Evolutionary conservation across 306 rosid genomes (phyloP), one percentile per base, ranked within the genome.

Genomic region (Gastrolobium bilobum): DNA sequence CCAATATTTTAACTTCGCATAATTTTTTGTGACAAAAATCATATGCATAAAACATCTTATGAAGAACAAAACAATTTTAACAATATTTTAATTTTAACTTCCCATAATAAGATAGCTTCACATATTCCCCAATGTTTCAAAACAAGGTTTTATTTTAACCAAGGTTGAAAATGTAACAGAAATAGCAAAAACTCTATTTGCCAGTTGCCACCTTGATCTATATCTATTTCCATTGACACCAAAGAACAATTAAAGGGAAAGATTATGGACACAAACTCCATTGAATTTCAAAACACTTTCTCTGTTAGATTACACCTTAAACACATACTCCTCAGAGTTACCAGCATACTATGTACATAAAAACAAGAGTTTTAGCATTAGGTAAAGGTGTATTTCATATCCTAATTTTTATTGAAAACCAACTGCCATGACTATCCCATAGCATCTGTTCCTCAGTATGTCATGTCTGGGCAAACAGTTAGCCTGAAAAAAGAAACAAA

Each of bases 381-480:
- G 71, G 74, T 65, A 58, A 61, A 67, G 54, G 51, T 73, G 29
- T 71, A 79, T 80, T 50, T 68, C 34, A 42, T 51, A 84, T 71
- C 38, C 84, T 63, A 66, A 39, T 6, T 10, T 34, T 76, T 80
- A 52, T 84, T 78, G 33, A 68, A 79, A 60, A 78, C 37, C 64
- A 71, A 73, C 42, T 35, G 34, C 67, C 77, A 73, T 40, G 66
- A 68, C 71, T 56, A 38, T 59, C 11, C 68, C 84, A 63, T 76
- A 77, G 87, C 90, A 75, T 84, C 92, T 80, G 64, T 73, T 82
- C 88, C 92, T 89, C 96, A 84, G 89, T 87, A 87, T 79, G 58
- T 83, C 97, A 86, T 76, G 68, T 87, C 71, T 74, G 83, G 78
- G 79, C 68, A 81, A 84, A 31, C 11, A 56, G 26, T 56, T 53